phyloP scores from a whole-genome alignment of 1,284 basidiomycete genomes.

The Cryptococcus sp. region DNA sequence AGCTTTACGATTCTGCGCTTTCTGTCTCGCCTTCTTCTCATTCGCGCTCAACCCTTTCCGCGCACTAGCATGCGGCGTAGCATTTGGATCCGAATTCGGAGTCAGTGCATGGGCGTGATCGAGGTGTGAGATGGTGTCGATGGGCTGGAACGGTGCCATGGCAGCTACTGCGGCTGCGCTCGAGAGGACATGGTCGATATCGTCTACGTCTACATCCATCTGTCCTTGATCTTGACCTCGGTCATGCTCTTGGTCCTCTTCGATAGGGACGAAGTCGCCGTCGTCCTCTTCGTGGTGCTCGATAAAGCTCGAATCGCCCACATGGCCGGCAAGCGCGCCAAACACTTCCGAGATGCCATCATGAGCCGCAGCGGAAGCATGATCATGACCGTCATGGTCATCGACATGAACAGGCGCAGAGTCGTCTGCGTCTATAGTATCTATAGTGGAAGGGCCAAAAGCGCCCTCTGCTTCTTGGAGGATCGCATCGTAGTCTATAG shows the following conservation, averaged over 20 bases:
- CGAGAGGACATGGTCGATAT: too few species aligned
- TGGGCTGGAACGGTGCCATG: too few species aligned
- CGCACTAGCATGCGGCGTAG: background rate
- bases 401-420: too few species aligned
- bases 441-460: background rate
- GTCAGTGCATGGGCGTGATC: too few species aligned
- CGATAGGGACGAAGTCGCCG: background rate
- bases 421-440: background rate
- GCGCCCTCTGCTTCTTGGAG: background rate
- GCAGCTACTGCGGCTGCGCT: too few species aligned
- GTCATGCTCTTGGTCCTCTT: background rate
- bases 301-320: background rate
- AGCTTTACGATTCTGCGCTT: constrained; percentile 47
- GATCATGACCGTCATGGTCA: background rate
- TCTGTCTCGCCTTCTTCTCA: constrained; percentile 46
- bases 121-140: too few species aligned
- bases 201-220: background rate
- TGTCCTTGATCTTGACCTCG: background rate
- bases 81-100: too few species aligned
- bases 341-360: background rate
- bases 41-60: constrained; percentile 17
- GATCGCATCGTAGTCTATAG: background rate
- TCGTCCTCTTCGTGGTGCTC: background rate
- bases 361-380: background rate
- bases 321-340: background rate